These are phyloP conservation scores for Rhizoclosmatium sp. DNA, from an alignment of 192 early-diverging fungal genomes.

Conservation along the genomic window DNA sequence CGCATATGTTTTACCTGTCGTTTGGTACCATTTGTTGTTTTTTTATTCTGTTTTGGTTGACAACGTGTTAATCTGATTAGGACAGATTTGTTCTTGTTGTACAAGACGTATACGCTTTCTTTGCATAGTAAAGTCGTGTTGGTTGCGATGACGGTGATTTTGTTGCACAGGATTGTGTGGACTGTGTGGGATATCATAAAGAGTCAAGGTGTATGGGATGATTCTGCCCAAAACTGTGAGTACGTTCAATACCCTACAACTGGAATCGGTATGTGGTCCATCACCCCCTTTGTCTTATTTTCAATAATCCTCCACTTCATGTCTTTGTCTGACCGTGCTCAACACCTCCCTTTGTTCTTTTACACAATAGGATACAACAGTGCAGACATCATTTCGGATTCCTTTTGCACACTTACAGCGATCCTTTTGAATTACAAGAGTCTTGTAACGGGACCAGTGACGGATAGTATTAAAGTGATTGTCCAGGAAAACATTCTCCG, in stretches of 20 bases:
- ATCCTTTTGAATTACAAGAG: neutral
- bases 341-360: neutral
- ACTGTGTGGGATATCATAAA: neutral
- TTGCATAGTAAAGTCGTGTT: neutral
- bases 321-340: too few species aligned
- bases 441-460: neutral
- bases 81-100: slow-evolving; percentile 2
- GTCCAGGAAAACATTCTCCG: slow-evolving; percentile 9
- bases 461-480: neutral
- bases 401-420: neutral
- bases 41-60: neutral
- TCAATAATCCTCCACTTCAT: too few species aligned
- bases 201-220: neutral
- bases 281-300: too few species aligned
- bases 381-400: neutral
- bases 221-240: neutral
- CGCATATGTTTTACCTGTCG: slow-evolving; percentile 3
- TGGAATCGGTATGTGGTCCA: neutral
- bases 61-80: neutral
- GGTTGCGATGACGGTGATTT: neutral
- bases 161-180: neutral
- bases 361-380: neutral
- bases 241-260: neutral
- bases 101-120: neutral
- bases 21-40: neutral